Base-by-base conservation (phyloP, 2,329 filamentous ascomycete species). In the Fusarium floridanum region DNA sequence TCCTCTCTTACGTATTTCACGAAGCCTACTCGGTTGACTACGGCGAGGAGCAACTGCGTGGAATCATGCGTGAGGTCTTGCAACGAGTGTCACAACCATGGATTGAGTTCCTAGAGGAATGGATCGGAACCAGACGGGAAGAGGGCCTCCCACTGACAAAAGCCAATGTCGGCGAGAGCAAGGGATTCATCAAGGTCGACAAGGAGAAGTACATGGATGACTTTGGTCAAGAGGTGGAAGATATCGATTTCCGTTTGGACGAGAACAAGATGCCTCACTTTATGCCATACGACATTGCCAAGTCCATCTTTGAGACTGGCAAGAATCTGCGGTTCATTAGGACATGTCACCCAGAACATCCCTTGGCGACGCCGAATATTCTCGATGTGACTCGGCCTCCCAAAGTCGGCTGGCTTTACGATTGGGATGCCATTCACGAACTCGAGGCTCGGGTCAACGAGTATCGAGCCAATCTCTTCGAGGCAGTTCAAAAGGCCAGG, bases 251-350 rank as follows among this genome's bases (percentile, higher is more conserved):
- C 74, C 83, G 90, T 7, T 87, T 95, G 36, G 90, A 93, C 69
- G 85, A 86, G 24, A 85, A 88, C 32, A 89, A 89, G 71, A 91
- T 97, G 83, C 94, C 94, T 0, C 85, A 87, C 2, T 97, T 97
- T 75, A 86, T 97, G 53, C 88, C 91, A 0, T 81, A 85, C 6
- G 94, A 97, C 67, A 89, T 95, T 74, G 91, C 91, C 4, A 87
- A 89, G 61, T 85, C 87, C 6, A 90, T 97, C n/a, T 95, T 96
- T 73, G 94, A 97, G 80, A 93, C 92, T 5, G 95, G 94, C 5
- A 90, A 89, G 76, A 96, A 93, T 79, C 83, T 97, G 57, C 90
- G 93, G 9, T 91, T 97, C 64, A 86, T 97, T 57, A 89, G 91
- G 75, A 84, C 86, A 24, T 91, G 93, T 75, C 93, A 97, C 79